Evolutionary conservation across 2,329 filamentous ascomycete genomes (phyloP), one percentile per base, ranked within the genome.

Genomic region (Cladobotryum protrusum): DNA sequence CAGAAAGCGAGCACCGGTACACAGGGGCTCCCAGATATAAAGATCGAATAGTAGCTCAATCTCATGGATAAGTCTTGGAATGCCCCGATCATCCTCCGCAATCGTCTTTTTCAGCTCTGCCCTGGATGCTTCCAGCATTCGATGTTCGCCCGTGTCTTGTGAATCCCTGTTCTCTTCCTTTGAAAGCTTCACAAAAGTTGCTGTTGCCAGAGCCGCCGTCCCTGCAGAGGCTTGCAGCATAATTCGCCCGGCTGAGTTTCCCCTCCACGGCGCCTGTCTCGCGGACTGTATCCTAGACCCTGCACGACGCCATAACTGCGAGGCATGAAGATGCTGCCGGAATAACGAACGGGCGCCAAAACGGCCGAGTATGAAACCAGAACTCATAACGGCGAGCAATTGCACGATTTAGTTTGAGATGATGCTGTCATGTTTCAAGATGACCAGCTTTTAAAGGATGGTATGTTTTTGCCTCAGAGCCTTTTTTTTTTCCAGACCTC

Each of bases 1-100:
- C 15, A 96, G 67, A 59, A 99, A 95, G n/a, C 93, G 81, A 43
- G 92, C 67, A 0, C 87, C 88, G 0, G 92, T 99, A 49, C 86
- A 90, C 20, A 96, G 67, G 0, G 93, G 92, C 67, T 99, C 93
- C 77, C 79, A 80, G n/a, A 92, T 68, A 61, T 83, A 88, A 1
- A 78, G 54, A 59, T 95, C 88, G 35, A 93, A 56, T 49, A 86
- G 80, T 29, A 89, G 74, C 51, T 85, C 73, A 24, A 88, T 61
- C 12, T 74, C 75, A 55, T 84, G 79, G 43, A 77, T 70, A 6
- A 84, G 60, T 44, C 80, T 78, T 13, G 70, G 72, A 13, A 89
- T 64, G 1, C 84, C 82, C 36, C 72, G 73, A 29, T 85, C 75
- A 51, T 83, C 74, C 5, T 83, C 75, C 1, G 80, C 75, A 1